Base-by-base conservation (phyloP, 1,139 yeast species). In the Kodamaea plutei region DNA sequence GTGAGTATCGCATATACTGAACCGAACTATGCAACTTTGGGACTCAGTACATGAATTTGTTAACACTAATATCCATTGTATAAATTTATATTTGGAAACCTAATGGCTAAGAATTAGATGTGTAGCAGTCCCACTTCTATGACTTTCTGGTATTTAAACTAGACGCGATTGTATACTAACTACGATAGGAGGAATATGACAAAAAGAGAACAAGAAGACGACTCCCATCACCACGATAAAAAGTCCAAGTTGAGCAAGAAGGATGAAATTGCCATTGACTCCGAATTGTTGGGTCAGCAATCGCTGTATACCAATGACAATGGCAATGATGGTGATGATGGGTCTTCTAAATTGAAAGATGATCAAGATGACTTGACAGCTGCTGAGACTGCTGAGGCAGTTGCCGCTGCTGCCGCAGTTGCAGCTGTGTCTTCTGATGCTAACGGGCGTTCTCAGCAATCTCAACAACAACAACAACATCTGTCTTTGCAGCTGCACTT, bases 261-360 rank as follows among this genome's bases (percentile, higher is more conserved):
- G 37, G 63, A 59, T 16, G 64, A 61, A 31, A 54, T 61, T 28
- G 66, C 65, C 33, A 68, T 70, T 36, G 76, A 70, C 47, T 64
- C 74, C 28, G 74, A 69, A 41, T 54, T 70, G 42, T 58, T 70
- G 37, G 66, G 64, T 20, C 73, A 69, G 38, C 73, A 69, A 34
- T 50, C 66, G 10, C 58, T 62, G 24, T 61, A 60, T 39, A 42
- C 50, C 11, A 43, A 41, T 30, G 45, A 37, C 22, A 43, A 45
- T 8, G 45, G 29, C 12, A 43, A 32, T 23, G 45, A 38, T n/a
- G 37, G 34, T 10, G 34, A 30, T 10, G 27, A 30, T 13, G 33
- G 41, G 16, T 44, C 39, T 28, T 42, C 35, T 24, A 35, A 35
- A 23, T 27, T 31, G 25, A 32, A 35, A 29, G 50, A 41, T 23